Evolutionary conservation across 148 eudicot species (phyloP).

Genomic region (Persicaria maculosa): DNA sequence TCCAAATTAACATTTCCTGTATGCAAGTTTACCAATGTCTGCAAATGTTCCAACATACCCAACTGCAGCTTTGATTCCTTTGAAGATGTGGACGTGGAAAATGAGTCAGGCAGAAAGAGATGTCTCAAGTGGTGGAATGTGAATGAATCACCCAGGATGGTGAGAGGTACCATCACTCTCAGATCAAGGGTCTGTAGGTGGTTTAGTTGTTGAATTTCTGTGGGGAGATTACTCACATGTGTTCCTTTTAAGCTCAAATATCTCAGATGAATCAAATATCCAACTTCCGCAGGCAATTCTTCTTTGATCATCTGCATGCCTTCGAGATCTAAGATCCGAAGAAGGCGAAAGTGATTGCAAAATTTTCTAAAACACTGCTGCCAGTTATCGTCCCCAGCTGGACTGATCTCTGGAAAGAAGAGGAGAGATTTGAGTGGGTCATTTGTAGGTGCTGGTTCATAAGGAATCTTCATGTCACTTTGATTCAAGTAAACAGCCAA

Average conservation of each 20-base stretch:
- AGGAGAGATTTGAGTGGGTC: neutral
- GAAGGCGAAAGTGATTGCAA: neutral
- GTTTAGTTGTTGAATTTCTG: neutral
- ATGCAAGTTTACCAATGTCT: neutral
- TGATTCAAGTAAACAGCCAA: neutral
- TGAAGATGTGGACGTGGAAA: neutral
- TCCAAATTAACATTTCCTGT: neutral
- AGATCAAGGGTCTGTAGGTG: neutral
- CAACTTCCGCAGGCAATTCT: neutral
- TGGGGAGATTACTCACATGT: neutral
- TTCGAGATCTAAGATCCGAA: neutral
- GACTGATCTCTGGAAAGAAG: neutral
- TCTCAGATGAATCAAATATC: neutral
- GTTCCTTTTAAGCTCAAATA: slow-evolving; percentile 2
- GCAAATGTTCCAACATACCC: neutral
- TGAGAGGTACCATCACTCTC: neutral
- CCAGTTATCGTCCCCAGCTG: neutral
- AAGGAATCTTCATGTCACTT: neutral
- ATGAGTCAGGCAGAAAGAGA: neutral
- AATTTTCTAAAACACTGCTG: neutral
- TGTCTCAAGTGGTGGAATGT: neutral
- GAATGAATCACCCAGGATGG: neutral
- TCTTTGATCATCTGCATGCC: neutral
- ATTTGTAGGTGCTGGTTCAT: neutral
- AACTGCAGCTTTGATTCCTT: neutral